Evolutionary conservation across 2,329 filamentous ascomycete species (phyloP).

Genomic region (Pochonia chlamydosporia): DNA sequence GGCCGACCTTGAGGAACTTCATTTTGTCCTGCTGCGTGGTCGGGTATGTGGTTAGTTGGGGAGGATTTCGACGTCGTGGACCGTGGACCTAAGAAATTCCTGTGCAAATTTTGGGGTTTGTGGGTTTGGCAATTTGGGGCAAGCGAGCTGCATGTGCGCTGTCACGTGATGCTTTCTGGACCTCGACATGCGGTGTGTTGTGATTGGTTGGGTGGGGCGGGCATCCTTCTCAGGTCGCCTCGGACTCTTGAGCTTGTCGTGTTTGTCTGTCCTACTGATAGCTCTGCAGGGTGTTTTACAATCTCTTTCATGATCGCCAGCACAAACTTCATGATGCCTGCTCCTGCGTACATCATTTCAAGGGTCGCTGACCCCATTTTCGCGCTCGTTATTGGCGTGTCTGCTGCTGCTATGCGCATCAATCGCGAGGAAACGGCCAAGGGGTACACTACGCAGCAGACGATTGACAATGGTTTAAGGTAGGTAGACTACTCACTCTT

Average conservation of each 20-base stretch:
- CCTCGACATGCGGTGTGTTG: neutral
- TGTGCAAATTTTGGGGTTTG: conserved; percentile 35
- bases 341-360: conserved; percentile 56
- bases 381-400: conserved; percentile 49
- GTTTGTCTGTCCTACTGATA: too few species aligned
- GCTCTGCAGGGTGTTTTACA: too few species aligned
- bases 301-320: conserved; percentile 2
- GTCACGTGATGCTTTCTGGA: conserved; percentile 28
- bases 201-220: neutral
- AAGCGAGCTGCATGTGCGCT: conserved; percentile 28
- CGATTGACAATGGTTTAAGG: conserved; percentile 39
- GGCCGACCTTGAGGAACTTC: conserved; percentile 98
- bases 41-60: conserved; percentile 24
- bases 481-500: conserved; percentile 15
- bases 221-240: neutral
- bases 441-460: conserved; percentile 46
- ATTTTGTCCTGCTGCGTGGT: conserved; percentile 49
- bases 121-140: conserved; percentile 33
- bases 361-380: conserved; percentile 53
- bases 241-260: too few species aligned
- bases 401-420: conserved; percentile 50
- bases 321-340: conserved; percentile 35
- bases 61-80: conserved; percentile 26
- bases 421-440: conserved; percentile 55
- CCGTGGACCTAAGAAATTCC: conserved; percentile 27